Base-by-base conservation (phyloP, 1,139 yeast genomes). In the Blastobotrys arbuscula region DNA sequence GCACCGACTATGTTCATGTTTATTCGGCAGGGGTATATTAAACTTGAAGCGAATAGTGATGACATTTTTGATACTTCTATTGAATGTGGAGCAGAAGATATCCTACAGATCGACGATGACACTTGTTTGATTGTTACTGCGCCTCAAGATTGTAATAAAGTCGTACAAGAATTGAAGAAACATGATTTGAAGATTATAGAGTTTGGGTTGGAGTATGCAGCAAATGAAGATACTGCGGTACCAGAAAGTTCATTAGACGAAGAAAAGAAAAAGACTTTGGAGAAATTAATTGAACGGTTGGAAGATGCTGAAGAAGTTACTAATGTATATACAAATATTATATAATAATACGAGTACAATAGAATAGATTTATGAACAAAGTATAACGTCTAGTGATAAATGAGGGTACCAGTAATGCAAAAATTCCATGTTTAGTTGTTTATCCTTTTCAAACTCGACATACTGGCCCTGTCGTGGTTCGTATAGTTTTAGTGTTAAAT, bases 61-160 rank as follows among this genome's bases (percentile, higher is more conserved):
- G 78, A 75, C 15, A 74, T 84, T 1, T 76, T 89, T 60, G 96
- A 88, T 46, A 75, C 73, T 33, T 79, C 88, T 8, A 71, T 87
- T 30, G 97, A 90, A 19, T 63, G 79, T 16, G 97, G 96, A 0
- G 90, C 92, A 9, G 94, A 86, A 54, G 97, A 92, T 61, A 76
- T 86, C 8, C 86, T 77, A 49, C 78, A 75, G 37, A 70, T 71
- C 44, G 57, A 53, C 12, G 46, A 48, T 24, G 77, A 73, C 21
- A 62, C 45, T 15, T 39, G 45, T 16, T 38, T 53, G 31, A 51
- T 53, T 15, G 57, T 72, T 5, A 57, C 58, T 44, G 83, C 94
- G 0, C 87, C 78, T 35, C 63, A 73, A 12, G 84, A 79, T 15
- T 74, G 88, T 15, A 79, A 82, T 50, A 69, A 68, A 31, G 76